Base-by-base conservation (phyloP, 2,329 filamentous ascomycete species). In the Apiospora pterosperma region DNA sequence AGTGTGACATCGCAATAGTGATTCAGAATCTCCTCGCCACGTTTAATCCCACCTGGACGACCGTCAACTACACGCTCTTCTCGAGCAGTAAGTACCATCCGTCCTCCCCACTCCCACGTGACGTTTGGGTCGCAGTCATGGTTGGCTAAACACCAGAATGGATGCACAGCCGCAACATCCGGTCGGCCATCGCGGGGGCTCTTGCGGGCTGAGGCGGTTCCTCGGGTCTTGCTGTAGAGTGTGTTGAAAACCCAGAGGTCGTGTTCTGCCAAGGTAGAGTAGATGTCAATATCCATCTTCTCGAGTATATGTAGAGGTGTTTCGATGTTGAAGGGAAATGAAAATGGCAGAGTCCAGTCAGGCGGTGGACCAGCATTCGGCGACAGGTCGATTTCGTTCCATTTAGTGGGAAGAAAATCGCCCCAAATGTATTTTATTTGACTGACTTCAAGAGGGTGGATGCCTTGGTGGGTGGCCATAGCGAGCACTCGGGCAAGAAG, bases 71-170 rank as follows among this genome's bases (percentile, higher is more conserved):
- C 81, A 41, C 87, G 80, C 67, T 84, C 79, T 67, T 88, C 81
- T 59, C 88, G 81, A 2, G 87, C 86, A 81, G 82, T 87, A 66
- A 96, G 86, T 39, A 87, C 85, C 85, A 96, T 94, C 62, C 85
- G 85, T 1, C 91, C 92, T 34, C 90, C 89, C 92, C 94, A 97
- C 73, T 97, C 92, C 96, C 96, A 99, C 4, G 87, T 87, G 42
- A 98, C 93, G 76, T 97, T 97, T 10, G 96, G 96, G 74, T 97
- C 89, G 78, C 96, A 99, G 76, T 93, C 93, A 76, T 99, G 96
- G 73, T 99, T 99, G 34, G 95, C 94, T 36, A 98, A 83, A 78
- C 94, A 98, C 93, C 96, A 99, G 70, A 97, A 88, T 2, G 95
- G 93, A 78, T 98, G 94, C 34, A 98, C 94, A 34, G 95, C 95